Base-by-base conservation (phyloP, 2,329 filamentous ascomycete species). In the Graphilbum fragrans region DNA sequence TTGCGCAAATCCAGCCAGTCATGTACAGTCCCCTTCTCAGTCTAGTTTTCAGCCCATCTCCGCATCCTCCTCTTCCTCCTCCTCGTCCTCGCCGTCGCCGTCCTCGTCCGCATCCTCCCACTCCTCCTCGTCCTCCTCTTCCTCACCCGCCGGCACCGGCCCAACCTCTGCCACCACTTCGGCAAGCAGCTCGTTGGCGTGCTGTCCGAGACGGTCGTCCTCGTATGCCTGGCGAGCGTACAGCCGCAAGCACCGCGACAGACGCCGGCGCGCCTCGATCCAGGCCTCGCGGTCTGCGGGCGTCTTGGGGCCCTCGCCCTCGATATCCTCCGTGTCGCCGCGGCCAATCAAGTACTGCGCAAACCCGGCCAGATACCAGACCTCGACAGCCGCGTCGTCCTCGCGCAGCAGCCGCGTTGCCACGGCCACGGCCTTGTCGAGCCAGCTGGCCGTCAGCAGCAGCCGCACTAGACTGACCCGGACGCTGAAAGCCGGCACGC, bases 341-440 rank as follows among this genome's bases (percentile, higher is more conserved):
- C 84, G 74, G 11, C 82, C 84, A 47, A 83, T 67, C 44, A 94
- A 72, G 57, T 86, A 86, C 50, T 93, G 70, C 52, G 86, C 88
- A 85, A 90, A 96, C 4, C 92, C 93, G 35, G 92, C 92, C 5
- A 98, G 70, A 63, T 98, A 98, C 87, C 88, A 95, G 17, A 86
- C 83, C 62, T 98, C 92, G 18, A 98, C 84, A 58, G 90, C 94
- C 55, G 83, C 74, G 56, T 98, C 93, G 50, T 98, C 90, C 57
- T 98, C 92, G 29, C 74, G 69, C 32, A 94, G 77, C 41, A 98
- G 66, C 41, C 86, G 70, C 58, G 94, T 86, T 58, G 95, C 66
- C 3, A 96, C 87, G 43, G 83, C 76, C 44, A 94, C 74, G 1
- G 92, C 90, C 47, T 90, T 82, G 39, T 82, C 73, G 59, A 93